A percentile compares a stretch with the other conserved stretches of the same genome.
phyloP scores from a whole-genome alignment of 441 rosid genomes.

The Manihot esculenta region DNA sequence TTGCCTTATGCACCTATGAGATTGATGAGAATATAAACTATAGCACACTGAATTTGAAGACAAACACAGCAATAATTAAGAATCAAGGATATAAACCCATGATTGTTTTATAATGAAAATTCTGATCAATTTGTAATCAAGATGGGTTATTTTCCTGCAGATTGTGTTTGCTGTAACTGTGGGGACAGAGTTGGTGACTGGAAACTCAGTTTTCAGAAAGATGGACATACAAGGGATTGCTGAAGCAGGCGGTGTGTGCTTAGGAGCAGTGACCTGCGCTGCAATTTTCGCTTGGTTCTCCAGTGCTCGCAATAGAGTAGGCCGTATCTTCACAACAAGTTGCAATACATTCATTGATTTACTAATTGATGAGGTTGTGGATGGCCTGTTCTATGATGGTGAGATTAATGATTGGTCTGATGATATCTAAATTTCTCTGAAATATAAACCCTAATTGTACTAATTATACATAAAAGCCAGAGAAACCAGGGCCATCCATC shows the following conservation, averaged over 20 bases:
- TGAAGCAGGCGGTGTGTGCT: constrained; percentile 61
- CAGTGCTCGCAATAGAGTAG: constrained; percentile 72
- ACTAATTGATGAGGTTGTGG: constrained; percentile 73
- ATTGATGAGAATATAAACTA: no score
- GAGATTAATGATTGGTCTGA: constrained; percentile 58
- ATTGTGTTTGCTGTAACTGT: constrained; percentile 82
- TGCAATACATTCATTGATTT: constrained; percentile 80
- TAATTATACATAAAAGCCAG: background rate
- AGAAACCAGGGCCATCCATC: background rate
- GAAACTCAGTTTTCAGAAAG: constrained; percentile 76
- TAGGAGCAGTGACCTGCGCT: constrained; percentile 64
- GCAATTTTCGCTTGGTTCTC: constrained; percentile 78
- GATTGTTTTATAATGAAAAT: background rate
- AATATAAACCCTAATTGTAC: background rate
- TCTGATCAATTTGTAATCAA: no score
- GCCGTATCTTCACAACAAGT: constrained; percentile 59
- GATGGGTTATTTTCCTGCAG: constrained; percentile 30
- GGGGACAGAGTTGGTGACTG: constrained; percentile 64
- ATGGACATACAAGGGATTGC: constrained; percentile 71
- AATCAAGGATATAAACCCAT: no score
- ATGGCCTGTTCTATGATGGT: constrained; percentile 65
- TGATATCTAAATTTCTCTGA: constrained; percentile 32
- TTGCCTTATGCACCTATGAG: no score
- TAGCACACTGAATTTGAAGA: no score
- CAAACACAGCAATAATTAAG: no score